Evolutionary conservation across 495 filamentous ascomycete genomes (phyloP).

Genomic region (Thermothielavioides terrestris): DNA sequence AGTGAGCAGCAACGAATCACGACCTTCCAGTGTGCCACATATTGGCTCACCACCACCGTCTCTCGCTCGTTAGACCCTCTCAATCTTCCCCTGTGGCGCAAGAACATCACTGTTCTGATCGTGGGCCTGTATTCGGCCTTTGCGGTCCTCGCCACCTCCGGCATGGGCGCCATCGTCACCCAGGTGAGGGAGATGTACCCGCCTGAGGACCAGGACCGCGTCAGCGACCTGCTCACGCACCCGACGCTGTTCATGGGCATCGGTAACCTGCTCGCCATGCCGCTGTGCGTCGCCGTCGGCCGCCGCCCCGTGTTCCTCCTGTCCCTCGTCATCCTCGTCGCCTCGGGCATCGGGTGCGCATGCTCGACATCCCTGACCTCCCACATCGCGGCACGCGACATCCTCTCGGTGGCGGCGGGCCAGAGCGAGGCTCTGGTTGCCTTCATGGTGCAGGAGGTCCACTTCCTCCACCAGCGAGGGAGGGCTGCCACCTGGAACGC

Average conservation of each 20-base stretch:
- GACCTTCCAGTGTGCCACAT: too few relatives aligned
- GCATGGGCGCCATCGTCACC: neutral
- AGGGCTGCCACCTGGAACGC: neutral
- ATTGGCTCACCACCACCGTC: neutral
- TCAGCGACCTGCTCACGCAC: neutral
- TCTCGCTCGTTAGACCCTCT: neutral
- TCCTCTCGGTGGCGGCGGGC: neutral
- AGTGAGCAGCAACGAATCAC: neutral
- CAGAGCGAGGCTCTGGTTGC: conserved; percentile 1
- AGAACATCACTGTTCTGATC: neutral
- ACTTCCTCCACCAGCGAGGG: conserved; percentile 1
- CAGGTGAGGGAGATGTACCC: neutral
- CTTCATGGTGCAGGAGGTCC: conserved; percentile 1
- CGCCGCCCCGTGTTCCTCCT: neutral
- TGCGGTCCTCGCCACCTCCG: neutral
- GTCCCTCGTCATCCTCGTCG: neutral
- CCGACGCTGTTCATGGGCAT: conserved; percentile 1
- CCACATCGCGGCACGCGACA: neutral
- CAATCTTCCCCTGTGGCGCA: neutral
- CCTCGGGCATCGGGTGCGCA: conserved; percentile 1
- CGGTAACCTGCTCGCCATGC: conserved; percentile 1
- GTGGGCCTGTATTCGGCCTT: neutral
- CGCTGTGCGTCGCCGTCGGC: neutral
- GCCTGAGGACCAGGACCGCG: neutral
- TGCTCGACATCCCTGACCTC: neutral